Evolutionary conservation across 2,329 filamentous ascomycete genomes (phyloP).

Genomic region (Graphilbum fragrans): DNA sequence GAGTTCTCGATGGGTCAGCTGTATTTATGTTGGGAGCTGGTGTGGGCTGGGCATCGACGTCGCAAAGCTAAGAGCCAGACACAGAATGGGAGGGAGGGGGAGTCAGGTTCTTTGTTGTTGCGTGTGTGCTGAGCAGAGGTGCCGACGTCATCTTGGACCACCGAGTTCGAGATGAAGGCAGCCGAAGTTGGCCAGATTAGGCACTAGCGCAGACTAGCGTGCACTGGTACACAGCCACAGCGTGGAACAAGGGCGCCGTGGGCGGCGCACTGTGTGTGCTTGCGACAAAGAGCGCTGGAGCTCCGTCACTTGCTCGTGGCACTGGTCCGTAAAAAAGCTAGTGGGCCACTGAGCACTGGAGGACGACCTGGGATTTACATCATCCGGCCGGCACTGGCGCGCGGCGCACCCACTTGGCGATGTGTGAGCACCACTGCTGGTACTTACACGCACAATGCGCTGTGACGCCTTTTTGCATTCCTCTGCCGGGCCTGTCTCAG

Average conservation of each 20-base stretch:
- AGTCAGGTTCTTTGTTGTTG: background rate
- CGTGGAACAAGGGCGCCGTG: background rate
- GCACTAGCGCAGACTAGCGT: conserved; percentile 1
- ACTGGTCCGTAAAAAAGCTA: too few species aligned
- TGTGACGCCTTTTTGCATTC: too few species aligned
- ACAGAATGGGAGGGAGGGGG: too few species aligned
- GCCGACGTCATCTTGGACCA: conserved; percentile 5
- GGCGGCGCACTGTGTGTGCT: background rate
- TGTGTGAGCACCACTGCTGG: too few species aligned
- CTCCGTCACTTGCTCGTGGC: background rate
- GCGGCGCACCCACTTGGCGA: background rate
- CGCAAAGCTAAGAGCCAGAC: too few species aligned
- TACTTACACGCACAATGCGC: too few species aligned
- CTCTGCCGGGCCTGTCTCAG: too few species aligned
- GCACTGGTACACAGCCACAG: background rate
- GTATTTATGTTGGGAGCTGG: background rate
- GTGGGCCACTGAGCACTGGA: too few species aligned
- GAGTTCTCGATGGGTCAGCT: too few species aligned
- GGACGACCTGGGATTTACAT: too few species aligned
- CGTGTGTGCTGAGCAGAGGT: background rate
- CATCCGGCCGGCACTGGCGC: too few species aligned
- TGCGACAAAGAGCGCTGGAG: background rate
- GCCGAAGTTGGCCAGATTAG: background rate
- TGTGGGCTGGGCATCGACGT: too few species aligned
- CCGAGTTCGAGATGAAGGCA: background rate